A percentile compares a stretch with the other conserved stretches of the same genome.
Evolutionary conservation across 495 filamentous ascomycete species (phyloP).

Genomic region (Tirmania nivea): DNA sequence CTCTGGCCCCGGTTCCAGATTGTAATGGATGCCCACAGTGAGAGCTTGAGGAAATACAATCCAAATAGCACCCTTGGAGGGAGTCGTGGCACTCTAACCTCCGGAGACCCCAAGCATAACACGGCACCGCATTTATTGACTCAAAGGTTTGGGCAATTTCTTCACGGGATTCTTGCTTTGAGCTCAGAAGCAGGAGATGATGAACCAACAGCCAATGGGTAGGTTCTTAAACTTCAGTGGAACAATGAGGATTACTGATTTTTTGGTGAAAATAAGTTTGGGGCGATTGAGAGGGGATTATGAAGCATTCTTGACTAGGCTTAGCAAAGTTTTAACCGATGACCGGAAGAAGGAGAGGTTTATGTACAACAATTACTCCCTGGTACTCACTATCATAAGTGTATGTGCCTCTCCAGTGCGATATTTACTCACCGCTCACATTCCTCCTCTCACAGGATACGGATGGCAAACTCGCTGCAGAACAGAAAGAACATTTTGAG

Average conservation of each 20-base stretch:
- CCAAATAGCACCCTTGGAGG: slow-evolving; percentile 29
- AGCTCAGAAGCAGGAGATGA: slow-evolving; percentile 77
- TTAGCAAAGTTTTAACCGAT: slow-evolving; percentile 29
- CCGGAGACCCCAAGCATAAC: slow-evolving; percentile 40
- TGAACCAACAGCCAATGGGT: slow-evolving; percentile 25
- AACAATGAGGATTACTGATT: background rate
- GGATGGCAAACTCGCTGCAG: slow-evolving; percentile 53
- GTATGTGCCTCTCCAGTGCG: background rate
- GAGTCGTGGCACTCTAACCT: slow-evolving; percentile 30
- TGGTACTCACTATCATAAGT: slow-evolving; percentile 54
- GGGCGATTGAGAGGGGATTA: slow-evolving; percentile 52
- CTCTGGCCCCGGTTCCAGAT: slow-evolving; percentile 91
- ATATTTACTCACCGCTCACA: slow-evolving; percentile 20
- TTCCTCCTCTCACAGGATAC: slow-evolving; percentile 29
- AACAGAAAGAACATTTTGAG: slow-evolving; percentile 50
- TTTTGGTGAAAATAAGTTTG: slow-evolving; percentile 19
- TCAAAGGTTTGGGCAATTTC: slow-evolving; percentile 74
- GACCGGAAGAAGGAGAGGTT: slow-evolving; percentile 66
- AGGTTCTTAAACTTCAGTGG: background rate
- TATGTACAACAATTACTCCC: slow-evolving; percentile 79
- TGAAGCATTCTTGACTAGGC: slow-evolving; percentile 50
- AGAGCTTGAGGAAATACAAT: slow-evolving; percentile 43
- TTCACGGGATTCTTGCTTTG: slow-evolving; percentile 62
- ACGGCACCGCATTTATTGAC: slow-evolving; percentile 80
- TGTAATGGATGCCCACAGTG: slow-evolving; percentile 79